Percentiles rank a stretch among this genome's conserved stretches.
phyloP scores from a whole-genome alignment of 345 rosid genomes.

The Hibiscus tridactylites region DNA sequence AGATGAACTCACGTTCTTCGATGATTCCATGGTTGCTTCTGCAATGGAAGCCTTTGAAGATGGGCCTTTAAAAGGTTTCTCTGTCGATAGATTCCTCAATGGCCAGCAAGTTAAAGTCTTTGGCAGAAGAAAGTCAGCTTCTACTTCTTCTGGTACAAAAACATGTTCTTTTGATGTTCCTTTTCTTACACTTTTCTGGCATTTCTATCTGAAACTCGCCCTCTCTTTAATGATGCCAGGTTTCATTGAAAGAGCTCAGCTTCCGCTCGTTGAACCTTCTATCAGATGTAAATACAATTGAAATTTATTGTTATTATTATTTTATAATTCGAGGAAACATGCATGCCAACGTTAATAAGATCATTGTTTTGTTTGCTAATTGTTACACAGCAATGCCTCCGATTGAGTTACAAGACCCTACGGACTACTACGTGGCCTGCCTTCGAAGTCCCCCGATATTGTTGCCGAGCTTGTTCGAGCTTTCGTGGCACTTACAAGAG shows the following conservation, averaged over 20 bases:
- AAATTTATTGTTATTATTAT: too few relatives aligned
- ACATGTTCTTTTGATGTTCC: too few relatives aligned
- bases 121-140: constrained; percentile 58
- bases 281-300: constrained; percentile 37
- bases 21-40: constrained; percentile 79
- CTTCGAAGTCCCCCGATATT: constrained; percentile 49
- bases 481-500: constrained; percentile 78
- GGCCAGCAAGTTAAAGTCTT: constrained; percentile 90
- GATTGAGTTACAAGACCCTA: constrained; percentile 84
- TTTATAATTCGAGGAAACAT: too few relatives aligned
- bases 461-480: constrained; percentile 67
- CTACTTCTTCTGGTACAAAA: background rate
- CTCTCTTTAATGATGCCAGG: too few relatives aligned
- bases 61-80: constrained; percentile 74
- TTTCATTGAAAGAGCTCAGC: constrained; percentile 3
- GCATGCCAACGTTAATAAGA: background rate
- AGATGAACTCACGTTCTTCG: constrained; percentile 78
- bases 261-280: constrained; percentile 46
- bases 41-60: constrained; percentile 82
- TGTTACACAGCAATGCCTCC: constrained; percentile 44
- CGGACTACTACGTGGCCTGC: constrained; percentile 63
- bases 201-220: too few relatives aligned
- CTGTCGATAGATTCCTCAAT: constrained; percentile 75
- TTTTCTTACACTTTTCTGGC: too few relatives aligned
- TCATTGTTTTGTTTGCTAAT: background rate